These are phyloP conservation scores for Fusarium protoensiforme DNA, from an alignment of 2,329 filamentous ascomycete genomes.

Conservation along the genomic window DNA sequence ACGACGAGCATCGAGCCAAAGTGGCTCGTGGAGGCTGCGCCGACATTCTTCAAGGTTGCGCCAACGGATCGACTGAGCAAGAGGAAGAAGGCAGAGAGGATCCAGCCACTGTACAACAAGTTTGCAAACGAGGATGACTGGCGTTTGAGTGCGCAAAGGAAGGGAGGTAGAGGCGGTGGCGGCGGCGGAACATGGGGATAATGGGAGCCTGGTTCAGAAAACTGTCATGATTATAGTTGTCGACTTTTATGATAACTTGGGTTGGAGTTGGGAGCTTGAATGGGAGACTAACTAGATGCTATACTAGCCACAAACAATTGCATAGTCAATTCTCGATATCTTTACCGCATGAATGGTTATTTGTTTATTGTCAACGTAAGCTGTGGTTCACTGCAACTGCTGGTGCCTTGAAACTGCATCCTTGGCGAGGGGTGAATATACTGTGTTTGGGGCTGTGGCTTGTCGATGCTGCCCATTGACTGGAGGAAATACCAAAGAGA, in stretches of 20 bases:
- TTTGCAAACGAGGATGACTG: constrained; percentile 95
- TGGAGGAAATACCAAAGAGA: neutral
- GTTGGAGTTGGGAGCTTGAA: neutral
- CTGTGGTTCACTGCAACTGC: neutral
- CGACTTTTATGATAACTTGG: neutral
- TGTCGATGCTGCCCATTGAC: neutral
- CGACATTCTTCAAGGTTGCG: constrained; percentile 98
- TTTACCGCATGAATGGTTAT: neutral
- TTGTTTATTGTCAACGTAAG: neutral
- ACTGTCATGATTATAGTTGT: neutral
- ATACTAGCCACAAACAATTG: neutral
- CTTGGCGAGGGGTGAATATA: neutral
- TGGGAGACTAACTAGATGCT: neutral
- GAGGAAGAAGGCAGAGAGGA: constrained; percentile 92
- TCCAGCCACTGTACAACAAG: constrained; percentile 94
- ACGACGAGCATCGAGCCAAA: constrained; percentile 95
- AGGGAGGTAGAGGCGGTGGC: constrained; percentile 84
- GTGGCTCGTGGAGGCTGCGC: constrained; percentile 93
- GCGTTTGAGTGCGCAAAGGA: constrained; percentile 88
- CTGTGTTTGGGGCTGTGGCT: neutral
- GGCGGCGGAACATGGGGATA: constrained; percentile 93
- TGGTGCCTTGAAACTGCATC: neutral
- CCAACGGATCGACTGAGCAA: constrained; percentile 88
- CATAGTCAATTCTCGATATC: neutral
- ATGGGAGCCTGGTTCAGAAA: neutral